Percentiles rank a stretch among this genome's conserved stretches.
Evolutionary conservation across 2,329 filamentous ascomycete genomes (phyloP).

Genomic region (Stromatinia cepivora): DNA sequence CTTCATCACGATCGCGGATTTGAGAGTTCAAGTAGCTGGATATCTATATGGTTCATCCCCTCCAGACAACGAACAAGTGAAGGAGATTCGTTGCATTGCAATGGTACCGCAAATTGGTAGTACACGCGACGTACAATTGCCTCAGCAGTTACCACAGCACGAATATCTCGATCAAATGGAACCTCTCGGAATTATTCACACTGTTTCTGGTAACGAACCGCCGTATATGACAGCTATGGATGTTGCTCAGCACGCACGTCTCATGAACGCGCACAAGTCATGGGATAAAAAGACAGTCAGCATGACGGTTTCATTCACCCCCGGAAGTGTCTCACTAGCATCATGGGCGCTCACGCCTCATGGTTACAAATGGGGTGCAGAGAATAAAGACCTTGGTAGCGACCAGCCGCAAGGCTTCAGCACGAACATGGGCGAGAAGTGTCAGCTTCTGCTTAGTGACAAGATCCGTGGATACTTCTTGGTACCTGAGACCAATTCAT

Average conservation of each 20-base stretch:
- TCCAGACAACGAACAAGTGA: conserved; percentile 92
- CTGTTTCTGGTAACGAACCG: conserved; percentile 88
- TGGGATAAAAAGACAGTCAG: conserved; percentile 91
- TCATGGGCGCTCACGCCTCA: conserved; percentile 90
- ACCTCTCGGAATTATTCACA: conserved; percentile 93
- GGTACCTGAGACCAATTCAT: conserved; percentile 82
- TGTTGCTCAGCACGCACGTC: conserved; percentile 87
- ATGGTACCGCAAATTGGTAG: conserved; percentile 97
- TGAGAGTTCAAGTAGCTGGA: conserved; percentile 93
- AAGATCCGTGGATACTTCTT: conserved; percentile 96
- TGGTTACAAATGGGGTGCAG: conserved; percentile 94
- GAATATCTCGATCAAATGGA: conserved; percentile 86
- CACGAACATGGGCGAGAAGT: conserved; percentile 90
- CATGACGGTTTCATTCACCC: conserved; percentile 94
- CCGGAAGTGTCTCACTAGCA: conserved; percentile 89
- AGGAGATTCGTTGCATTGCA: conserved; percentile 94
- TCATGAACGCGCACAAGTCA: conserved; percentile 77
- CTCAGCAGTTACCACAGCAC: conserved; percentile 86
- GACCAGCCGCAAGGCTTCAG: conserved; percentile 94
- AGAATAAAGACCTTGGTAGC: conserved; percentile 89
- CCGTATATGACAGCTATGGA: conserved; percentile 95
- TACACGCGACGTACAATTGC: conserved; percentile 86
- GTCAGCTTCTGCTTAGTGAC: conserved; percentile 88
- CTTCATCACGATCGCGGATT: conserved; percentile 95
- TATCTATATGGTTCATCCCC: conserved; percentile 94